phyloP scores from a whole-genome alignment of 257 asterid species.

The Nicotiana otophora region DNA sequence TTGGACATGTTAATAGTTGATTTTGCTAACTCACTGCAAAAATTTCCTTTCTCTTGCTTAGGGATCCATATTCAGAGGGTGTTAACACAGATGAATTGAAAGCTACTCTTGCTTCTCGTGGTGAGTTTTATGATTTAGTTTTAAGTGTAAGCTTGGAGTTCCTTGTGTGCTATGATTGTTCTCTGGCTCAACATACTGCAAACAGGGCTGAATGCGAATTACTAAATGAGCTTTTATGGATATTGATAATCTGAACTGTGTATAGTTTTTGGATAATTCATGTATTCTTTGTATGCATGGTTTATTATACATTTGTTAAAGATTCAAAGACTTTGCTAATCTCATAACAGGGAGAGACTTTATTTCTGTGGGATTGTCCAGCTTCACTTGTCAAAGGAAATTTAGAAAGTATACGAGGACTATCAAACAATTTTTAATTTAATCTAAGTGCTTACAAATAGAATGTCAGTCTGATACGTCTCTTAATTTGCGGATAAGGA shows the following conservation, averaged over 20 bases:
- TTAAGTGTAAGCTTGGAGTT: conserved; percentile 1
- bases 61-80: conserved; percentile 78
- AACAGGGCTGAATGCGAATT: background rate
- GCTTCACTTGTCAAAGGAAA: background rate
- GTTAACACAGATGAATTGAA: conserved; percentile 54
- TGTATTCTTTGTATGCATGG: background rate
- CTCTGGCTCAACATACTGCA: background rate
- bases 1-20: background rate
- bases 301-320: background rate
- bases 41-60: conserved; percentile 17
- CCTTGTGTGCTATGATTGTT: background rate
- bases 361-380: background rate
- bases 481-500: background rate
- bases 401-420: background rate
- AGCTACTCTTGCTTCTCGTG: conserved; percentile 69
- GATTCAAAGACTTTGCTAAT: background rate
- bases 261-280: background rate
- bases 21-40: conserved; percentile 7
- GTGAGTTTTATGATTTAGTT: conserved; percentile 30
- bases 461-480: background rate
- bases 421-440: background rate
- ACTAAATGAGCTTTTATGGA: background rate
- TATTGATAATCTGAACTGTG: background rate
- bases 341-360: background rate
- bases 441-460: background rate